Percentiles rank a stretch among this genome's conserved stretches.
Conservation (phyloP, 768 basidiomycete genomes). For the Hypholoma fasciculare region DNA sequence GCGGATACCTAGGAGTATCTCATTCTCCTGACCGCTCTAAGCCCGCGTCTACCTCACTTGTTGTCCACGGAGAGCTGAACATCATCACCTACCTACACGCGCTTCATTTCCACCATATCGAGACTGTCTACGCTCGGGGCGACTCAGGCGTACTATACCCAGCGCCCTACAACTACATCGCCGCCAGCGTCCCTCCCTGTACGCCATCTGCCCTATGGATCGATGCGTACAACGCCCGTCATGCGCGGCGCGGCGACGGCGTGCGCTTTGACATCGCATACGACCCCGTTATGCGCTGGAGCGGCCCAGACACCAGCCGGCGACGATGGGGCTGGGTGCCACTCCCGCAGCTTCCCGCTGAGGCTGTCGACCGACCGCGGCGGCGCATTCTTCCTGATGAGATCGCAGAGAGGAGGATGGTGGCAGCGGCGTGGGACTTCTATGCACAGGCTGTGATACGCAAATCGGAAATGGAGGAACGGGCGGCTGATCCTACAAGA, state of each 20-base stretch:
- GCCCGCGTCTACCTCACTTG: neutral
- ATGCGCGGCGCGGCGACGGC: neutral
- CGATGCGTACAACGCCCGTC: conserved; percentile 1
- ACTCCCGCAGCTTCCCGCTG: too few relatives aligned
- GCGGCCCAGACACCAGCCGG: too few relatives aligned
- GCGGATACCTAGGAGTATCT: neutral
- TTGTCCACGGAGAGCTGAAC: neutral
- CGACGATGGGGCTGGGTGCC: too few relatives aligned
- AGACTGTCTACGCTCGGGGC: neutral
- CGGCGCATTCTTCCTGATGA: neutral
- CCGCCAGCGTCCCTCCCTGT: neutral
- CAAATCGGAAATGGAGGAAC: neutral
- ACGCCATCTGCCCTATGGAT: neutral
- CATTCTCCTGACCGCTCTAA: neutral
- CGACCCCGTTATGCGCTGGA: neutral
- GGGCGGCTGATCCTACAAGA: too few relatives aligned
- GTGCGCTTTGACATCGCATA: neutral
- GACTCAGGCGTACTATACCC: neutral
- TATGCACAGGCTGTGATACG: neutral
- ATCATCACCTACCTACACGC: neutral
- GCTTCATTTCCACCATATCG: neutral
- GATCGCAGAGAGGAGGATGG: neutral
- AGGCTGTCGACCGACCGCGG: neutral
- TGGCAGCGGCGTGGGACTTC: neutral
- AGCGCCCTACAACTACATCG: neutral